Conservation (phyloP, 2,329 filamentous ascomycete species). For the Fusarium phyllophilum region DNA sequence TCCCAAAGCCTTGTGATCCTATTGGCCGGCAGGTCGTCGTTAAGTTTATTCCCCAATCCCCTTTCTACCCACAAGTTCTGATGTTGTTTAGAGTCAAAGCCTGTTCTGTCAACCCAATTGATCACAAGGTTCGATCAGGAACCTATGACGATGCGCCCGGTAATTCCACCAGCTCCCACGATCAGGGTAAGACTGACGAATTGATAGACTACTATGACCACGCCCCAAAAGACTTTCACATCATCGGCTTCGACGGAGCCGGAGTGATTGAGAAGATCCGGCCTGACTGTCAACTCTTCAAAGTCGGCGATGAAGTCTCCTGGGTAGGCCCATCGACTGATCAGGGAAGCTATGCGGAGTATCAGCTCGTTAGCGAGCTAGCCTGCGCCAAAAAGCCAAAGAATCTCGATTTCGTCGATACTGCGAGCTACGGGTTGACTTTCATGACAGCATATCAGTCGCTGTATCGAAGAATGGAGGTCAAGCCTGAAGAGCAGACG, state of each 20-base stretch:
- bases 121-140: conserved; percentile 2
- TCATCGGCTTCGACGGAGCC: not conserved
- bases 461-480: not conserved
- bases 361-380: not conserved
- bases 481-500: not conserved
- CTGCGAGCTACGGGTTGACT: not conserved
- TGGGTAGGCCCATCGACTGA: not conserved
- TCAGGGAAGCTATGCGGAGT: not conserved
- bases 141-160: not conserved
- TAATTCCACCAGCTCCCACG: not conserved
- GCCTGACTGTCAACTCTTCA: not conserved
- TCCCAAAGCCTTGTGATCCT: not conserved
- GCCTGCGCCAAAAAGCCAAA: not conserved
- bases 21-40: not conserved
- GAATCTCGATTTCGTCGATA: not conserved
- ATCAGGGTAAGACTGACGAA: not conserved
- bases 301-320: not conserved
- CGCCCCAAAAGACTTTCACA: not conserved
- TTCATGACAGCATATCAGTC: conserved; percentile 1
- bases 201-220: not conserved
- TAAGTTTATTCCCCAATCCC: not conserved
- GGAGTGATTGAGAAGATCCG: not conserved
- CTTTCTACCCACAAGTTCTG: accelerated
- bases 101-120: not conserved
- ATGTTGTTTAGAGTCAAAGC: not conserved